These are phyloP conservation scores for Aquilaria malaccensis DNA, from an alignment of 345 rosid genomes.

Conservation along the genomic window DNA sequence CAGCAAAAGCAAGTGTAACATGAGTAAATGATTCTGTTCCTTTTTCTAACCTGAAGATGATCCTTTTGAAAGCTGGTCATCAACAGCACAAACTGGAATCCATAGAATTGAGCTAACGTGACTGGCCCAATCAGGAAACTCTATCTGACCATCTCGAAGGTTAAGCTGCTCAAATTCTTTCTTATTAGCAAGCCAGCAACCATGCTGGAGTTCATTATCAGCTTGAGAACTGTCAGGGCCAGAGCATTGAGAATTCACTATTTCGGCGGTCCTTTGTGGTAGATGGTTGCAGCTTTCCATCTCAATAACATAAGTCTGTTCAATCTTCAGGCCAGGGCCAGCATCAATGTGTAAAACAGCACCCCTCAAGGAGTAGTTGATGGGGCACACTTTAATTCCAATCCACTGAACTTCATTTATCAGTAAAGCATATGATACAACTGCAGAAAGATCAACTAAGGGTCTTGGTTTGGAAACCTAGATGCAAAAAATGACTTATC, in stretches of 20 bases:
- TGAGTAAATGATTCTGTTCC: slow-evolving; percentile 9
- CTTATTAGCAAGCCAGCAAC: slow-evolving; percentile 13
- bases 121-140: slow-evolving; percentile 93
- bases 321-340: slow-evolving; percentile 91
- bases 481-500: slow-evolving; percentile 14
- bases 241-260: slow-evolving; percentile 21
- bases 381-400: slow-evolving; percentile 71
- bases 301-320: slow-evolving; percentile 70
- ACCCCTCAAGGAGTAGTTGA: slow-evolving; percentile 75
- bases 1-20: slow-evolving; percentile 16
- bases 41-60: slow-evolving; percentile 69
- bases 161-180: slow-evolving; percentile 48
- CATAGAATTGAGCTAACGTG: slow-evolving; percentile 62
- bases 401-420: slow-evolving; percentile 93
- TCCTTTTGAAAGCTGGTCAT: slow-evolving; percentile 78
- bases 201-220: slow-evolving; percentile 9
- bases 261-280: slow-evolving; percentile 20
- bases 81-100: slow-evolving; percentile 78
- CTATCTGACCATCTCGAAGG: slow-evolving; percentile 57
- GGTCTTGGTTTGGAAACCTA: slow-evolving; percentile 92
- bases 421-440: slow-evolving; percentile 77
- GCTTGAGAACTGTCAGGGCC: slow-evolving; percentile 26
- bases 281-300: slow-evolving; percentile 52
- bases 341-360: slow-evolving; percentile 88
- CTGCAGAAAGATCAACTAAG: slow-evolving; percentile 89